phyloP scores from a whole-genome alignment of 2,329 filamentous ascomycete species.

The Cordyceps militaris region DNA sequence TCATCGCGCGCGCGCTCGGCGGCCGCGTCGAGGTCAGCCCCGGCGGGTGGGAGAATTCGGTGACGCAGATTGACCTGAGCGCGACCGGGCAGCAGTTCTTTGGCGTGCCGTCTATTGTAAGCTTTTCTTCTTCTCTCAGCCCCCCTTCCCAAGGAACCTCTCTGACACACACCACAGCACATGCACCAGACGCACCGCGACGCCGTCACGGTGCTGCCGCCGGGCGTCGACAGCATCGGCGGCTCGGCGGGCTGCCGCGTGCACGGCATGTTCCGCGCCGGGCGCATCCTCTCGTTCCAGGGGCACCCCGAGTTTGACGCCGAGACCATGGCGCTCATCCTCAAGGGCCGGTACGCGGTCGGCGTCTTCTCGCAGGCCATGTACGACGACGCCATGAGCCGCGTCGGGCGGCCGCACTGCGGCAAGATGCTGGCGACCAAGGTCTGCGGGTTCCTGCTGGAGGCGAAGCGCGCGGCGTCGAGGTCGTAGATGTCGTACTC shows the following conservation, averaged over 20 bases:
- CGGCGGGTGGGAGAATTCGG: conserved; percentile 39
- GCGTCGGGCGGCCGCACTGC: conserved; percentile 16
- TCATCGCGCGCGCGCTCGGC: conserved; percentile 36
- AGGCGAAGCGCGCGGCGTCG: neutral
- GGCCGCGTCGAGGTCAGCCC: conserved; percentile 31
- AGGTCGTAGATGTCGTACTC: neutral
- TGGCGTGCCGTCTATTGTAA: conserved; percentile 27
- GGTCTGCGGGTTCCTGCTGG: conserved; percentile 7
- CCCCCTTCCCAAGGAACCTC: neutral
- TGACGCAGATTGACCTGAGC: conserved; percentile 33
- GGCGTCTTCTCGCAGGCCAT: conserved; percentile 22
- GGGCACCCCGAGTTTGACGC: conserved; percentile 41
- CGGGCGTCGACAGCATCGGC: conserved; percentile 33
- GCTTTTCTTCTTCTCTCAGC: neutral
- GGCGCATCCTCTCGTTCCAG: conserved; percentile 35
- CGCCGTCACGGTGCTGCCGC: conserved; percentile 33
- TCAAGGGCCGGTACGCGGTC: conserved; percentile 22
- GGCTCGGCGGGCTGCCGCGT: conserved; percentile 34
- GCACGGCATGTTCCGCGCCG: conserved; percentile 36
- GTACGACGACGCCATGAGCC: conserved; percentile 22
- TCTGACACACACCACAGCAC: conserved; percentile 19
- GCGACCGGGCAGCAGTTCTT: conserved; percentile 34
- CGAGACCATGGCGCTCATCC: conserved; percentile 32
- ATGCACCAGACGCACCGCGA: conserved; percentile 44
- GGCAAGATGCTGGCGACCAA: conserved; percentile 8